phyloP scores from a whole-genome alignment of 2,329 filamentous ascomycete genomes.

The Didymella glomerata region DNA sequence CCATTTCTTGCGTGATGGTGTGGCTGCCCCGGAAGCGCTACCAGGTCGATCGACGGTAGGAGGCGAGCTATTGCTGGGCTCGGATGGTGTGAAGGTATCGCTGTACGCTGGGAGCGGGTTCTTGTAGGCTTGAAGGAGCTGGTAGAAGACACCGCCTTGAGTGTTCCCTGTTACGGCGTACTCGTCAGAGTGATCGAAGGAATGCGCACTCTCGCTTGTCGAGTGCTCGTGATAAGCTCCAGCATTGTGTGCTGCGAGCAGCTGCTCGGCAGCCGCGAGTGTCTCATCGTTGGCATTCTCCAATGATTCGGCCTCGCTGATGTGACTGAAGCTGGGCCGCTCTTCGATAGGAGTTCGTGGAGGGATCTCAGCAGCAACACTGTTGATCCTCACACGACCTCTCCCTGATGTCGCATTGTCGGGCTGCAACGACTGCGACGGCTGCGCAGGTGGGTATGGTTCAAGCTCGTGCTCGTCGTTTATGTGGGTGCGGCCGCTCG shows the following conservation, averaged over 20 bases:
- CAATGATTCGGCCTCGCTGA: conserved; percentile 26
- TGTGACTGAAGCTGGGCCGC: conserved; percentile 23
- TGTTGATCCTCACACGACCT: conserved; percentile 41
- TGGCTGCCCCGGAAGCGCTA: conserved; percentile 35
- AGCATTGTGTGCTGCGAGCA: conserved; percentile 32
- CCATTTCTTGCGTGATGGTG: conserved; percentile 43
- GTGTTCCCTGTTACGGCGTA: conserved; percentile 41
- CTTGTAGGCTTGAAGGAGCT: conserved; percentile 45
- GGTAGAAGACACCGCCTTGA: conserved; percentile 45
- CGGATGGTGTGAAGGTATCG: conserved; percentile 19
- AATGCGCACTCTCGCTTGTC: conserved; percentile 7
- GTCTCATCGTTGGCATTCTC: conserved; percentile 25
- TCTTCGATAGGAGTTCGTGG: conserved; percentile 14
- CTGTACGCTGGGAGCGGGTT: conserved; percentile 27
- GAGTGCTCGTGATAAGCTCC: conserved; percentile 10
- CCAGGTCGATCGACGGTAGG: conserved; percentile 17
- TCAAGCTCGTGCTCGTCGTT: conserved; percentile 21
- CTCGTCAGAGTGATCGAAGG: conserved; percentile 26
- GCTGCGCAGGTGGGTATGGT: conserved; percentile 9
- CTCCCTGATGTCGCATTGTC: conserved; percentile 23
- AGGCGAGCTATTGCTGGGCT: conserved; percentile 30
- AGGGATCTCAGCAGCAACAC: conserved; percentile 35
- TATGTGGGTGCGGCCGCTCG: conserved; percentile 22
- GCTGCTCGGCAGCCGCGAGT: conserved; percentile 33
- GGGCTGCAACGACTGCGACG: conserved; percentile 24